phyloP scores from a whole-genome alignment of 495 filamentous ascomycete species.

The Penicillium cataractarum region DNA sequence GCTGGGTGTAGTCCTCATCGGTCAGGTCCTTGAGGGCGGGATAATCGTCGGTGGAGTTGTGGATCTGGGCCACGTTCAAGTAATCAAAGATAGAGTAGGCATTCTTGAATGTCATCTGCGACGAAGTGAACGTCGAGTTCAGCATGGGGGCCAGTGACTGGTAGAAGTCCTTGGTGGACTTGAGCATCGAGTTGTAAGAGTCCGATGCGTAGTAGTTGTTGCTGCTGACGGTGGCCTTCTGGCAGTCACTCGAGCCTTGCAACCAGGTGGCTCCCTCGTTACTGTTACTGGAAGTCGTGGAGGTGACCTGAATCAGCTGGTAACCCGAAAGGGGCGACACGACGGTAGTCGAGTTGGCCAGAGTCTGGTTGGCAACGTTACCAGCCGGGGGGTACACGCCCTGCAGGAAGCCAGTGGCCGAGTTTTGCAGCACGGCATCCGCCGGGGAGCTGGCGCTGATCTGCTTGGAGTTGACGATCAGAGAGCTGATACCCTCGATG shows the following conservation, averaged over 20 bases:
- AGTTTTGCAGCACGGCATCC: slow-evolving; percentile 65
- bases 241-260: slow-evolving; percentile 60
- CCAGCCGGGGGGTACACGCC: slow-evolving; percentile 65
- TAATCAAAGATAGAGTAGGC: slow-evolving; percentile 68
- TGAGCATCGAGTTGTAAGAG: slow-evolving; percentile 56
- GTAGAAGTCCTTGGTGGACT: slow-evolving; percentile 67
- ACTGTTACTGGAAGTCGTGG: slow-evolving; percentile 43
- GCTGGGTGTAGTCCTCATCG: slow-evolving; percentile 36
- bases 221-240: slow-evolving; percentile 65
- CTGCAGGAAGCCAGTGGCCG: slow-evolving; percentile 61
- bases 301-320: slow-evolving; percentile 60
- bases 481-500: slow-evolving; percentile 60
- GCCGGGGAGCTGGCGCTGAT: slow-evolving; percentile 59
- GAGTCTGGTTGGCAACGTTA: slow-evolving; percentile 34
- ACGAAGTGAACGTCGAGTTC: slow-evolving; percentile 57
- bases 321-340: slow-evolving; percentile 61
- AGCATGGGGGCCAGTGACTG: slow-evolving; percentile 61
- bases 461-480: slow-evolving; percentile 60
- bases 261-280: slow-evolving; percentile 63
- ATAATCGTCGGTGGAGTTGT: slow-evolving; percentile 49
- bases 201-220: slow-evolving; percentile 70
- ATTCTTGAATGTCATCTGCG: slow-evolving; percentile 66
- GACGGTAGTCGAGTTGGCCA: slow-evolving; percentile 57
- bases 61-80: slow-evolving; percentile 57
- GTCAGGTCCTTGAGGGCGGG: slow-evolving; percentile 39